Conservation (phyloP, 2,329 filamentous ascomycete genomes). For the Colletotrichum sp. region DNA sequence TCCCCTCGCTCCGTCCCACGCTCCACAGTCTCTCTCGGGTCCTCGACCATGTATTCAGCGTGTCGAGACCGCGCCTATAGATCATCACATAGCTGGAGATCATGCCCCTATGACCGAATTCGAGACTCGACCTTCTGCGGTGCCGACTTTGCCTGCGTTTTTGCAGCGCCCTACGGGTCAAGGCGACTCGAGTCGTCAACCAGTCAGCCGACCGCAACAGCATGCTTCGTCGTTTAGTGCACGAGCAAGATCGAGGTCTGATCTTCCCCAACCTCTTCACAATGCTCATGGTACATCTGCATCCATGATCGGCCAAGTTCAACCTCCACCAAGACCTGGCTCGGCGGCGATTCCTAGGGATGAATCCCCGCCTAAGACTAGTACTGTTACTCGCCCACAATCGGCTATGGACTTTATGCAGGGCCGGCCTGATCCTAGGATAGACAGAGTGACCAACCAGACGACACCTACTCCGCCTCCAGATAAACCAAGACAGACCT, state of each 20-base stretch:
- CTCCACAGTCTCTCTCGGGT: not conserved
- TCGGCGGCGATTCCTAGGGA: not conserved
- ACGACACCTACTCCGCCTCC: not conserved
- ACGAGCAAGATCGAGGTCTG: not conserved
- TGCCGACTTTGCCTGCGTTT: not conserved
- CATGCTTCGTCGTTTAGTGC: not conserved
- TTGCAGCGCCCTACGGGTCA: not conserved
- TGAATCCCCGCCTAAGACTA: not conserved
- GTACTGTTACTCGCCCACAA: not conserved
- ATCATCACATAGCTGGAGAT: not conserved
- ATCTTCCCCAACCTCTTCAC: not conserved
- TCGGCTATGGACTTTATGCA: not conserved
- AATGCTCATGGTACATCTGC: not conserved
- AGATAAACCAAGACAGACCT: not conserved
- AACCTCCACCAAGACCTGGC: not conserved
- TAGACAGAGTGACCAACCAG: not conserved
- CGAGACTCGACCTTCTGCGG: not conserved
- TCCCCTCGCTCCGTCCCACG: not conserved
- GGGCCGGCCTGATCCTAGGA: not conserved
- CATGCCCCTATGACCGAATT: accelerated
- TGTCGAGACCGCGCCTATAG: not conserved
- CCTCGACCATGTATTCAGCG: not conserved
- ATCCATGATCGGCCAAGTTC: not conserved
- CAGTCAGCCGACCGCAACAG: accelerated
- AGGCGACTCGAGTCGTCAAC: not conserved